Base-by-base conservation (phyloP, 805 yeast genomes). In the fission yeast (Schizosaccharomyces pombe) region DNA sequence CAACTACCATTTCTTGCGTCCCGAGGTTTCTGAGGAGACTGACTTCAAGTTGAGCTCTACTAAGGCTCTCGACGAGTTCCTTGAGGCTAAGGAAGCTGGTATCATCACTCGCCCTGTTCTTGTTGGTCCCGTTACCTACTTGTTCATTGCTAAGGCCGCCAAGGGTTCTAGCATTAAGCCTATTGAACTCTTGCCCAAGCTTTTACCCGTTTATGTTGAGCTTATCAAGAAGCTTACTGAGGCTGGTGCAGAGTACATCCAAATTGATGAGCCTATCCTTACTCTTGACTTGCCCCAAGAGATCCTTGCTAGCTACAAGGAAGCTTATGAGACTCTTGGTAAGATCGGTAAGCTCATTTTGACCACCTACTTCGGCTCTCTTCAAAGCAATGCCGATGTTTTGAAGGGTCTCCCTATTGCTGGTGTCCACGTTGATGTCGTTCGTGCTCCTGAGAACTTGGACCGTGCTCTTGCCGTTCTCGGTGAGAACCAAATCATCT, bases 1-100 rank as follows among this genome's bases (percentile, higher is more conserved):
- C 61, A 91, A 91, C 85, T 91, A 91, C 85, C 98, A 91, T 74
- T 91, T 91, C 72, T 97, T 91, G 67, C 85, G 98, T 78, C 98
- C 98, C 72, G 91, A 98, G 62, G 87, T 91, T 77, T 83, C 95
- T 56, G 80, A 86, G 77, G 77, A 85, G 63, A 89, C 96, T 60
- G 80, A 80, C 67, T 91, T 91, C 84, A 87, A 91, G 77, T 82
- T 91, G 71, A 85, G 82, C 72, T 94, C 95, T 67, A 75, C 80
- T 65, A 91, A 91, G 77, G 97, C 98, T 66, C 91, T 91, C 64
- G 95, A 81, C 66, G 96, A 91, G 78, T 91, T 75, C 76, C 79
- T 84, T 68, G 98, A 91, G 80, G 98, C 98, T 66, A 91, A 91
- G 80, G 93, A 72, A 59, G 78, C 84, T 65, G 98, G 97, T 67